phyloP scores from a whole-genome alignment of 1,284 basidiomycete species.

The Trichosporon asahii region DNA sequence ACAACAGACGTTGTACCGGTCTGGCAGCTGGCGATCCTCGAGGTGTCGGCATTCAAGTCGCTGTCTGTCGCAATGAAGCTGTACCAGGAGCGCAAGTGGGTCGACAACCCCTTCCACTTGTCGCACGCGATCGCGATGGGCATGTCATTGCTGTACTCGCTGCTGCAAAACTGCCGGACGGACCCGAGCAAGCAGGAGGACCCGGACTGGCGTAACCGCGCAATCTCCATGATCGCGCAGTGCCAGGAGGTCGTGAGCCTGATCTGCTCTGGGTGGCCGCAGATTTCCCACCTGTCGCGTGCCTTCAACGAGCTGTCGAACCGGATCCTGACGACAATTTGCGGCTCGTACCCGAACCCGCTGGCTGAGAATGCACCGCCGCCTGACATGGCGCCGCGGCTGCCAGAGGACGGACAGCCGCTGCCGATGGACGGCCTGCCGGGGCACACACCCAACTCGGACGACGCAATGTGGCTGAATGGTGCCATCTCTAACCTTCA shows the following conservation, averaged over 20 bases:
- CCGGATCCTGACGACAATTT: not conserved
- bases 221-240: slow-evolving; percentile 2
- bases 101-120: slow-evolving; percentile 18
- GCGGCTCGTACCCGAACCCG: slow-evolving; percentile 1
- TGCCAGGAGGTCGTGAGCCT: not conserved
- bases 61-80: slow-evolving; percentile 2
- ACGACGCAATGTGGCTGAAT: not conserved
- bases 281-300: not conserved
- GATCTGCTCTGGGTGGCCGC: not conserved
- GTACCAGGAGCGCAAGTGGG: slow-evolving; percentile 9
- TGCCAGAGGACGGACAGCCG: not conserved
- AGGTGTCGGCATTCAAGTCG: slow-evolving; percentile 10
- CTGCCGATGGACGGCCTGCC: not conserved
- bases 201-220: not conserved
- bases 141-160: slow-evolving; percentile 13
- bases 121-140: slow-evolving; percentile 15
- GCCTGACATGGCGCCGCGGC: not conserved
- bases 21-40: slow-evolving; percentile 5
- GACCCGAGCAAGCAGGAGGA: slow-evolving; percentile 3
- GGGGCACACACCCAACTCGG: not conserved
- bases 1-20: not conserved
- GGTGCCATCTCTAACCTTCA: not conserved
- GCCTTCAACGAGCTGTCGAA: slow-evolving; percentile 4
- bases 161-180: slow-evolving; percentile 8
- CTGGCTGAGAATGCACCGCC: not conserved